Base-by-base conservation (phyloP, 108 stramenopile species). In the Pseudonitzschia delicatissima region DNA sequence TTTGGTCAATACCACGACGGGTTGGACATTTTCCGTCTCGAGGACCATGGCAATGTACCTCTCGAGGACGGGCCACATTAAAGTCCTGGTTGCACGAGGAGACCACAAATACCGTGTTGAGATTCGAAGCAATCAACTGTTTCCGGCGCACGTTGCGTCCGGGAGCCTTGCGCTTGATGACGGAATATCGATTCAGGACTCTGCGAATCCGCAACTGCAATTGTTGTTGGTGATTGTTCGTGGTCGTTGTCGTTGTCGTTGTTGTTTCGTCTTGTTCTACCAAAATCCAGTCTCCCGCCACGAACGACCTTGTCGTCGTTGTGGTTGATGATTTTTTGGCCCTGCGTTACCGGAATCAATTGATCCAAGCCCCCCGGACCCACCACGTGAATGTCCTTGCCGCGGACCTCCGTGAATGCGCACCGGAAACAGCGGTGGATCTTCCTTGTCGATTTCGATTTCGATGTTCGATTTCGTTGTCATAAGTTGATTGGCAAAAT, bases 41-140 rank as follows among this genome's bases (percentile, higher is more conserved):
- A 62, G 35, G 25, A 45, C 60, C 60, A 62, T 62, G 37, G 60
- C 60, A 18, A 62, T 40, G 33, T 40, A 62, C 26, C 60, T 35
- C 33, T 62, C 60, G 32, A 62, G 33, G n/a, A 21, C 60, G 60
- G 3, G 60, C 60, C 42, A 62, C 60, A 18, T 62, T 62, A 15
- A 62, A 62, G 18, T 62, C 60, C 0, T 62, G 60, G 33, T 62
- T 62, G 39, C 39, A 62, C 12, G 37, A 40, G 26, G 60, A 62
- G 7, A 62, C 60, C 2, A 62, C 28, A 42, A 62, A 62, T 4
- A 62, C 60, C 39, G 60, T 62, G 39, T 62, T 37, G 25, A 62
- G 60, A 15, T 62, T 62, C 15, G 60, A 35, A n/a, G 60, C 60
- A 21, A 62, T 62, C 2, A 62, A 21, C 15, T 62, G 60, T 0